Conservation (phyloP, 345 rosid genomes). For the Rhodomyrtus tomentosa region DNA sequence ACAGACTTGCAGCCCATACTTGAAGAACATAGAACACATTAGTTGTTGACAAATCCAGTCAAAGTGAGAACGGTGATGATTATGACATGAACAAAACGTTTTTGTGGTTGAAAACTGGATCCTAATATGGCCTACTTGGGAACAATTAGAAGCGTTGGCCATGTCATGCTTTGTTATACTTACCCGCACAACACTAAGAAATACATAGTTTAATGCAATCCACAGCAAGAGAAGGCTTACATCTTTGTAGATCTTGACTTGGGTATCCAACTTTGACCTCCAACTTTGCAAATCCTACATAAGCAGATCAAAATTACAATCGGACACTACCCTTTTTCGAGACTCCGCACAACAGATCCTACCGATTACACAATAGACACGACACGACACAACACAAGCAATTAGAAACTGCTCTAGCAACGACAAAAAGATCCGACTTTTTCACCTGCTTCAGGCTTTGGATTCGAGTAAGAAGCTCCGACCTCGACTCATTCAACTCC, state of each 20-base stretch:
- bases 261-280: constrained; percentile 88
- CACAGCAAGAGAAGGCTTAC: constrained; percentile 20
- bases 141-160: neutral
- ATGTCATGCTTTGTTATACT: neutral
- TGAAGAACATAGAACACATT: neutral
- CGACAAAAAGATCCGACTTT: neutral
- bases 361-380: neutral
- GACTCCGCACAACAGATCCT: neutral
- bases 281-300: constrained; percentile 81
- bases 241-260: constrained; percentile 75
- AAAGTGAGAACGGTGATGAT: neutral
- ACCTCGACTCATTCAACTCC: constrained; percentile 84
- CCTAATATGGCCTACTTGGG: neutral
- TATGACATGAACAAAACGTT: neutral
- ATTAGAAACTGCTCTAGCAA: neutral
- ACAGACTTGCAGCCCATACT: neutral
- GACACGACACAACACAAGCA: neutral
- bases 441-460: constrained; percentile 81
- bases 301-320: neutral
- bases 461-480: constrained; percentile 69
- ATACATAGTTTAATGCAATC: neutral
- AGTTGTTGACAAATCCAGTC: neutral
- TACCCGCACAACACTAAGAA: neutral
- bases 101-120: neutral
- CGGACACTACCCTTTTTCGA: neutral